phyloP scores from a whole-genome alignment of 805 yeast species.

The Candida sphagnicola region DNA sequence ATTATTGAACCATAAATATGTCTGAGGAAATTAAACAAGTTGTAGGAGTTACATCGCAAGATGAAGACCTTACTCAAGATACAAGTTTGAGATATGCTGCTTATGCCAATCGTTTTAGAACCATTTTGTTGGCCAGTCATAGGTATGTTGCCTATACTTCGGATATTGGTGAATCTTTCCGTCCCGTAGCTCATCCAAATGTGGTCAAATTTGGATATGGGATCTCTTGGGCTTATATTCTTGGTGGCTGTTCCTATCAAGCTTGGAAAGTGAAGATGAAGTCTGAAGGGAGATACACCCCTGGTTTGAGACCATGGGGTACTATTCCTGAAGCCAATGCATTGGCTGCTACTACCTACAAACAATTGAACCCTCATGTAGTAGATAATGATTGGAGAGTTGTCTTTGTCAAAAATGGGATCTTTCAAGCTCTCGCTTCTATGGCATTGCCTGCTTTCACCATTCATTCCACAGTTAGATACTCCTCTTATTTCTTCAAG shows the following conservation, averaged over 20 bases:
- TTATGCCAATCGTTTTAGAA: slow-evolving; percentile 70
- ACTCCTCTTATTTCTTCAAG: slow-evolving; percentile 60
- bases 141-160: slow-evolving; percentile 84
- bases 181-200: slow-evolving; percentile 73
- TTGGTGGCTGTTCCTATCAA: slow-evolving; percentile 72
- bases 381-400: slow-evolving; percentile 64
- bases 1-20: no score
- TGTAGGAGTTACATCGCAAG: neutral
- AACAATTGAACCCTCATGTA: slow-evolving; percentile 15
- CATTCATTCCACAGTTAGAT: slow-evolving; percentile 71
- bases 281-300: slow-evolving; percentile 58
- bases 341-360: slow-evolving; percentile 32
- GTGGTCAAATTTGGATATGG: slow-evolving; percentile 67
- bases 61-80: slow-evolving; percentile 3
- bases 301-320: slow-evolving; percentile 70
- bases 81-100: slow-evolving; percentile 68
- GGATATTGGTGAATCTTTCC: slow-evolving; percentile 81
- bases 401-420: slow-evolving; percentile 63
- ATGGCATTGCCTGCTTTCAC: slow-evolving; percentile 89
- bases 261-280: slow-evolving; percentile 69
- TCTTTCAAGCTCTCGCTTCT: slow-evolving; percentile 77
- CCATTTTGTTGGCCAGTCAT: slow-evolving; percentile 68
- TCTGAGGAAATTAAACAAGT: neutral
- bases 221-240: slow-evolving; percentile 68
- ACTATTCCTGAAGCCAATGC: slow-evolving; percentile 39